Conservation (phyloP, 2,329 filamentous ascomycete genomes). For the Cordyceps militaris region DNA sequence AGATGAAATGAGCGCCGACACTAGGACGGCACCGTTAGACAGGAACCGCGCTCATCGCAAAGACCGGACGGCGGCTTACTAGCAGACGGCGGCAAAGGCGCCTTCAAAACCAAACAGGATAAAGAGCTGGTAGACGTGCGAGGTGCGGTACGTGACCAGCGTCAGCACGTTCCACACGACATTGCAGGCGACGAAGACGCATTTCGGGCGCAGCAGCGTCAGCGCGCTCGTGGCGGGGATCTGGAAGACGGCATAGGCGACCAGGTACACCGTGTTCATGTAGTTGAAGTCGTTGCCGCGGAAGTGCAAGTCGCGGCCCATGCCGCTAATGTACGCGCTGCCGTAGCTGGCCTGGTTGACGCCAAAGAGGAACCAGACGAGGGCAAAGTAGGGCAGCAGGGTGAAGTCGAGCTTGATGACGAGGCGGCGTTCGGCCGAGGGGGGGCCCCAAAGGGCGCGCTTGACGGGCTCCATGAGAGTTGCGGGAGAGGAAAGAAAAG, state of each 20-base stretch:
- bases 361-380: slow-evolving; percentile 42
- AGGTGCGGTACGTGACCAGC: slow-evolving; percentile 34
- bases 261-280: slow-evolving; percentile 28
- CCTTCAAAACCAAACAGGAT: slow-evolving; percentile 37
- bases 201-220: slow-evolving; percentile 26
- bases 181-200: slow-evolving; percentile 36
- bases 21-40: slow-evolving; percentile 14
- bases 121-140: slow-evolving; percentile 36
- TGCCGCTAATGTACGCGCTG: slow-evolving; percentile 36
- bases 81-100: slow-evolving; percentile 35
- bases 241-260: slow-evolving; percentile 37
- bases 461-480: not conserved
- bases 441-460: not conserved
- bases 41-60: not conserved
- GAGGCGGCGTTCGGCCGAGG: slow-evolving; percentile 19
- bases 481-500: too few relatives aligned
- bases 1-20: slow-evolving; percentile 37
- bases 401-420: slow-evolving; percentile 35
- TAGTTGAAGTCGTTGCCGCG: slow-evolving; percentile 34
- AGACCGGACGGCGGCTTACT: slow-evolving; percentile 22
- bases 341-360: slow-evolving; percentile 37
- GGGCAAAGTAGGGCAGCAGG: slow-evolving; percentile 36
- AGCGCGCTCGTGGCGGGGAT: slow-evolving; percentile 35
- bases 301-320: slow-evolving; percentile 31
- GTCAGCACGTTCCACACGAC: slow-evolving; percentile 37